Percentiles rank a stretch among this genome's conserved stretches.
phyloP scores from a whole-genome alignment of 345 rosid species.

The Balakata baccata region DNA sequence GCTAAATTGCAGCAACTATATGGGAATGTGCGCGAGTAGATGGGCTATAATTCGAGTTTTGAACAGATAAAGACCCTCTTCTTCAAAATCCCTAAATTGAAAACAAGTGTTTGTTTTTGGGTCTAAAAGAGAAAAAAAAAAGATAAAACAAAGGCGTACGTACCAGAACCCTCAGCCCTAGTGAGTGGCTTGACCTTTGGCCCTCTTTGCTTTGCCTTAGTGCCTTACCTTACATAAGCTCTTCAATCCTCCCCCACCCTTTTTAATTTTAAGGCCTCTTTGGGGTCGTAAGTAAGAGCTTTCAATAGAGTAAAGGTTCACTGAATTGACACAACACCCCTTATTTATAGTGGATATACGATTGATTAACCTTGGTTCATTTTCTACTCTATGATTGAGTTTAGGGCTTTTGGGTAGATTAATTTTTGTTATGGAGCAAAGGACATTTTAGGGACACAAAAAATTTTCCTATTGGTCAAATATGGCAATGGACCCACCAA shows the following conservation, averaged over 20 bases:
- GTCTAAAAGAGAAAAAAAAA: not conserved
- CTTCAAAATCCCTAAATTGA: slow-evolving; percentile 11
- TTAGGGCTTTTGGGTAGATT: slow-evolving; percentile 9
- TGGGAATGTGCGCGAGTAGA: not conserved
- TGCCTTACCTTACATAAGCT: not conserved
- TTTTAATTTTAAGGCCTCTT: not conserved
- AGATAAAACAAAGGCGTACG: slow-evolving; percentile 11
- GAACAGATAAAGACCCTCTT: slow-evolving; percentile 34
- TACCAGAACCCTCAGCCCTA: slow-evolving; percentile 23
- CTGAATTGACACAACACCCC: not conserved
- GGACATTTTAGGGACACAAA: not conserved
- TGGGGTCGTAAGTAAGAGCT: not conserved
- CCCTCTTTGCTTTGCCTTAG: not conserved
- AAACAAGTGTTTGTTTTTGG: not conserved
- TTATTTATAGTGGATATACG: slow-evolving; percentile 26
- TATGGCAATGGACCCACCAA: not conserved
- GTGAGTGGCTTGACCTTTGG: slow-evolving; percentile 23
- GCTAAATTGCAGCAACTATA: slow-evolving; percentile 22
- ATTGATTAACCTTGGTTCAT: slow-evolving; percentile 24
- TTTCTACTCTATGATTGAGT: slow-evolving; percentile 24
- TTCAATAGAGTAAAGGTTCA: slow-evolving; percentile 7
- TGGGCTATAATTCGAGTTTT: slow-evolving; percentile 25
- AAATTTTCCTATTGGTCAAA: no score
- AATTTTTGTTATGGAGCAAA: not conserved
- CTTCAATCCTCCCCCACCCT: no score